phyloP scores from a whole-genome alignment of 2,329 filamentous ascomycete genomes.

The Pseudocercospora vitis region DNA sequence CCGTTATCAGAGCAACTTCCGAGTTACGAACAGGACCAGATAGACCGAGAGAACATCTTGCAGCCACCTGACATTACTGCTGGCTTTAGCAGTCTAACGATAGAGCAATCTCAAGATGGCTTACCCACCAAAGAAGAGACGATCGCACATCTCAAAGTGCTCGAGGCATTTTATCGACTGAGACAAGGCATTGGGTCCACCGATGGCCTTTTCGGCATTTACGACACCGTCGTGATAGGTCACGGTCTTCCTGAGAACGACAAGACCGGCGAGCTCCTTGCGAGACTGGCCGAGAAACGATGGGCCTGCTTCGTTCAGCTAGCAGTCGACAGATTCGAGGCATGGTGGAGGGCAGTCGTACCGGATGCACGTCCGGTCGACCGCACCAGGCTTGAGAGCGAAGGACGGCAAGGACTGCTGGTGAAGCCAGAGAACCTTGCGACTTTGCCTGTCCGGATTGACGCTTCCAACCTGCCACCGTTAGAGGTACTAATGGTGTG shows the following conservation, averaged over 20 bases:
- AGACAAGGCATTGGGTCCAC: conserved; percentile 66
- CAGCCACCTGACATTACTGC: conserved; percentile 32
- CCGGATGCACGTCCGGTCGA: conserved; percentile 23
- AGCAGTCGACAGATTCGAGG: conserved; percentile 66
- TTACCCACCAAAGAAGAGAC: conserved; percentile 57
- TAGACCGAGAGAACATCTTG: conserved; percentile 28
- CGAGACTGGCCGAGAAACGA: conserved; percentile 66
- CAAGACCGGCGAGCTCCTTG: conserved; percentile 40
- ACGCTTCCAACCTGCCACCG: conserved; percentile 28
- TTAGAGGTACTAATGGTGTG: conserved; percentile 75
- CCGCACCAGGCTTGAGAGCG: conserved; percentile 11
- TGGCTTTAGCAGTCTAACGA: conserved; percentile 33
- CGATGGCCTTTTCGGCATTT: conserved; percentile 66
- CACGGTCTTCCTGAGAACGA: conserved; percentile 37
- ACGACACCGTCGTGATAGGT: conserved; percentile 36
- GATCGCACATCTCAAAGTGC: conserved; percentile 71
- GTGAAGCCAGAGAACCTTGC: conserved; percentile 13
- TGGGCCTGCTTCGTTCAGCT: conserved; percentile 70
- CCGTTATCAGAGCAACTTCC: conserved; percentile 26
- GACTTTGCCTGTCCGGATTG: conserved; percentile 7
- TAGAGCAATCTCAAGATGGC: conserved; percentile 34
- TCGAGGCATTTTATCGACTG: conserved; percentile 66
- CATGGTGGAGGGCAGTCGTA: conserved; percentile 59
- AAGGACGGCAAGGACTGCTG: conserved; percentile 23
- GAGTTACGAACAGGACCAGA: conserved; percentile 26